Evolutionary conservation across 2,329 filamentous ascomycete species (phyloP), one percentile per base, ranked within the genome.

Genomic region (Chaetomium sp.): DNA sequence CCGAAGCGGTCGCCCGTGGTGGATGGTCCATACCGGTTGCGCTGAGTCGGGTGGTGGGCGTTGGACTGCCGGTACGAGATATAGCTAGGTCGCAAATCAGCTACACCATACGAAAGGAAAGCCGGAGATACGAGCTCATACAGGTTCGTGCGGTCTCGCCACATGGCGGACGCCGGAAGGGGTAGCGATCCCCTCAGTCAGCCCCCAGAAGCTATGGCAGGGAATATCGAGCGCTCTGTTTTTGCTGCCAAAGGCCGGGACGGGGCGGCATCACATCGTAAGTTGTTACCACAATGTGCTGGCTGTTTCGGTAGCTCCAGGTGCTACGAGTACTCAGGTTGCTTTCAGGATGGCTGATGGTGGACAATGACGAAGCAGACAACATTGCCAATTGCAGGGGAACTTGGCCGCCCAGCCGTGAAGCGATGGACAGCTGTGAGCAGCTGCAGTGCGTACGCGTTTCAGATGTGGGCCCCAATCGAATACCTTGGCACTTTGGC

Each of bases 21-120:
- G 10, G 70, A 68, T n/a, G 69, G 69, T 19, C 83, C 80, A 80
- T 90, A 90, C 73, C 89, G 89, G 70, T 88, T 87, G 79, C 93
- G 92, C 80, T 96, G 93, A 67, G 88, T 86, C 61, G 95, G 95
- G 77, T 97, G 93, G 78, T 98, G 95, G 73, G 93, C 88, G 80
- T 97, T 98, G 74, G 94, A 98, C 82, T 99, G 95, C 74, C 95
- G 93, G 84, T 98, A 99, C 78, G 95, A 98, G 77, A 99, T 95
- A 78, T 96, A 99, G 77, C 94, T 97, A 75, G 64, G 35, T 6
- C 1, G 6, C 12, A 35, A 19, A 21, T 60, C 33, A 63, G 53
- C 38, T 38, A 21, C 21, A 23, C 3, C 47, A 47, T 13, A 8
- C 23, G 16, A 16, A 53, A 10, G 16, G 23, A 21, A 13, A 8